Conservation (phyloP, 257 asterid genomes). For the Ehretia macrophylla region DNA sequence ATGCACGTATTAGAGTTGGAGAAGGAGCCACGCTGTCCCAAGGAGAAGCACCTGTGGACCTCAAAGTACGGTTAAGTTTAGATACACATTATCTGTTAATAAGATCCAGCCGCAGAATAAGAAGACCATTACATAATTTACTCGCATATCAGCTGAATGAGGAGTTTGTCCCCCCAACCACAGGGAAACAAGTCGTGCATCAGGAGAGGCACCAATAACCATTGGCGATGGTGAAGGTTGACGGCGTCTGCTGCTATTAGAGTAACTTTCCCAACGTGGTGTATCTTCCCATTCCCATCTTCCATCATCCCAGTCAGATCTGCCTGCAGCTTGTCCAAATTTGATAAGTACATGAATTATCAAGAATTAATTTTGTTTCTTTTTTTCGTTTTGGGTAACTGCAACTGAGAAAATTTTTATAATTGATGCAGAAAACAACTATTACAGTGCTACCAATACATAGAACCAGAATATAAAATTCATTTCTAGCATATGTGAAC, state of each 20-base stretch:
- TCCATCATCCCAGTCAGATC: constrained; percentile 98
- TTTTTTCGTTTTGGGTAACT: too few species aligned
- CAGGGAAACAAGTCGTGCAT: constrained; percentile 89
- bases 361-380: constrained; percentile 1
- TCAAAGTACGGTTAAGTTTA: constrained; percentile 13
- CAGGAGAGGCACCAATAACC: constrained; percentile 87
- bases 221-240: constrained; percentile 80
- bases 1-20: constrained; percentile 90
- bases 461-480: neutral
- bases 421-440: neutral
- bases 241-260: constrained; percentile 47
- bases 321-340: constrained; percentile 40
- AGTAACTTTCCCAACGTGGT: constrained; percentile 59
- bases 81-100: neutral
- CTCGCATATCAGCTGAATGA: constrained; percentile 40
- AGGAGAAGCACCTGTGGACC: constrained; percentile 54
- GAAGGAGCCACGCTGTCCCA: constrained; percentile 93
- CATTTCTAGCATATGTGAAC: neutral
- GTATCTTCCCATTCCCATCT: constrained; percentile 96
- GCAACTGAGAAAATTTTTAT: neutral
- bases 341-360: neutral
- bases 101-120: constrained; percentile 10
- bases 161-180: constrained; percentile 92
- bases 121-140: neutral
- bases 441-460: neutral